Evolutionary conservation across 2,329 filamentous ascomycete species (phyloP).

Genomic region (Colletotrichum viniferum): DNA sequence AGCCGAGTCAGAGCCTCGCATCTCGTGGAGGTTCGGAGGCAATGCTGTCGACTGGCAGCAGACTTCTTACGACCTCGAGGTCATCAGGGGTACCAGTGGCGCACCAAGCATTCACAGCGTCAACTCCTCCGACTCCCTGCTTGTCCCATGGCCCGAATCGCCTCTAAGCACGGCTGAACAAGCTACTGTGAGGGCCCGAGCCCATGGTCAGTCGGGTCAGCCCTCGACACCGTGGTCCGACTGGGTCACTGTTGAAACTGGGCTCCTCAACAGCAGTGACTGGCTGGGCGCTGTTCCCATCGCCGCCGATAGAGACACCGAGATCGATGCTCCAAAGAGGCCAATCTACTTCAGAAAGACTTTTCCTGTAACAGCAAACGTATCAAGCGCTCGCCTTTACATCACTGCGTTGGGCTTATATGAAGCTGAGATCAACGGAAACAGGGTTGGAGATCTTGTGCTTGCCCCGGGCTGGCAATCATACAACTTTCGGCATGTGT

Average conservation of each 20-base stretch:
- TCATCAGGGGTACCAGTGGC: slow-evolving; percentile 27
- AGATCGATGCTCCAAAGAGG: slow-evolving; percentile 31
- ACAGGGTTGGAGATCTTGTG: slow-evolving; percentile 40
- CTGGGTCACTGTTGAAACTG: slow-evolving; percentile 38
- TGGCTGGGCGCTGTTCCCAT: slow-evolving; percentile 35
- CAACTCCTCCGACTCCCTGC: slow-evolving; percentile 41
- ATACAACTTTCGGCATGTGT: slow-evolving; percentile 54
- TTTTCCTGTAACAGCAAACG: slow-evolving; percentile 22
- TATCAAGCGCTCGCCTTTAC: slow-evolving; percentile 47
- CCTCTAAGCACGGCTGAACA: slow-evolving; percentile 34
- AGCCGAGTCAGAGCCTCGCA: slow-evolving; percentile 44
- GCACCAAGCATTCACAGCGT: slow-evolving; percentile 25
- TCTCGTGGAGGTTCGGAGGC: slow-evolving; percentile 51
- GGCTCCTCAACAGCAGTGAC: slow-evolving; percentile 29
- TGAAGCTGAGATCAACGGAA: slow-evolving; percentile 51
- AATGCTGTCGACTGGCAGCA: slow-evolving; percentile 45
- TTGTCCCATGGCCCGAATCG: slow-evolving; percentile 48
- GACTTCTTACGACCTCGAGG: slow-evolving; percentile 46
- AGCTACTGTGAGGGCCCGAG: slow-evolving; percentile 37
- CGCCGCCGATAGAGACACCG: slow-evolving; percentile 31
- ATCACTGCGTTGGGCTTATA: slow-evolving; percentile 52
- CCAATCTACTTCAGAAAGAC: slow-evolving; percentile 23
- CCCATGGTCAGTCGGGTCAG: slow-evolving; percentile 29
- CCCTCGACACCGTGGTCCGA: slow-evolving; percentile 33
- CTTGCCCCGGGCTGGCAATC: slow-evolving; percentile 58